These are phyloP conservation scores for Aspergillus sparsus DNA, from an alignment of 495 filamentous ascomycete genomes.

Conservation along the genomic window DNA sequence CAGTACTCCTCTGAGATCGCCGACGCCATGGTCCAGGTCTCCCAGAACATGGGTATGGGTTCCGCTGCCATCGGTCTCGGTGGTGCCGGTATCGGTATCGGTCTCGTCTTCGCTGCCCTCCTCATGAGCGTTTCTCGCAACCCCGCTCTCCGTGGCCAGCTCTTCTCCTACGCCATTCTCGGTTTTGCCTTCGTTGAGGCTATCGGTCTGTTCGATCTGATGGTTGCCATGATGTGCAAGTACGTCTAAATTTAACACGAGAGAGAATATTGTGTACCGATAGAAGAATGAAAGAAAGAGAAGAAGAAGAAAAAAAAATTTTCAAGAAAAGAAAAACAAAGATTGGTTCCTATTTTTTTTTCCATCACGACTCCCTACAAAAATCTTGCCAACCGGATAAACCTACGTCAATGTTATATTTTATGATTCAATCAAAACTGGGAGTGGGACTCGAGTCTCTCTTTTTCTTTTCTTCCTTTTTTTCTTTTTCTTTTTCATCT, in stretches of 20 bases:
- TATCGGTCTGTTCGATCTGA: conserved; percentile 90
- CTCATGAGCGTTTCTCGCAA: conserved; percentile 83
- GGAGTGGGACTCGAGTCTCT: not conserved
- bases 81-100: conserved; percentile 91
- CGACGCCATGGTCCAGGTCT: conserved; percentile 81
- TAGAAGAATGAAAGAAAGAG: not conserved
- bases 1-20: conserved; percentile 81
- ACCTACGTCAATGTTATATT: not conserved
- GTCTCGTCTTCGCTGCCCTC: conserved; percentile 85
- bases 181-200: conserved; percentile 93
- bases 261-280: conserved; percentile 11
- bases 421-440: not conserved
- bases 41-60: conserved; percentile 86
- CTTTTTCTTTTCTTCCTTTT: conserved; percentile 3
- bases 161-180: conserved; percentile 92
- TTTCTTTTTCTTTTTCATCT: not conserved
- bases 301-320: not conserved
- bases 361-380: conserved; percentile 3
- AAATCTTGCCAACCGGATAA: conserved; percentile 1
- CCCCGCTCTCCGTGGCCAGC: conserved; percentile 84
- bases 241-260: conserved; percentile 45
- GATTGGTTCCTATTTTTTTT: conserved; percentile 5
- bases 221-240: conserved; percentile 90
- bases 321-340: conserved; percentile 5
- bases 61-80: conserved; percentile 84